Conservation (phyloP, 352 stramenopile genomes). For the Saprolegnia parasitica region DNA sequence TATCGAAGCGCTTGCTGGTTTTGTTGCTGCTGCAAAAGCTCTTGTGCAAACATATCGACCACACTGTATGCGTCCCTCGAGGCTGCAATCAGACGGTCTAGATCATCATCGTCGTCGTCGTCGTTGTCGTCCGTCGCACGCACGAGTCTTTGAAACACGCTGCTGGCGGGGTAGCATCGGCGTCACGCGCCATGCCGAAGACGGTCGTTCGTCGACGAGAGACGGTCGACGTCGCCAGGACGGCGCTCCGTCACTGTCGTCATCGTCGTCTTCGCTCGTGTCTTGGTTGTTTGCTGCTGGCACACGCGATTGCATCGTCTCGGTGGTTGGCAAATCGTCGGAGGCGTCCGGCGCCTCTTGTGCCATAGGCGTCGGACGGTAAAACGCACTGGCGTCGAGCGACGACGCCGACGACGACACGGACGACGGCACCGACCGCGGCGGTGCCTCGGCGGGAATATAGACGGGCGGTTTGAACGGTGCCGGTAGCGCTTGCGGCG, state of each 20-base stretch:
- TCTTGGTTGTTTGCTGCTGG: not conserved
- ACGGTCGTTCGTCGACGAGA: not conserved
- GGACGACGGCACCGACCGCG: no score
- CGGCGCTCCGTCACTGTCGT: not conserved
- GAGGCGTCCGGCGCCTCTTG: no score
- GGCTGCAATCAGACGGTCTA: constrained; percentile 6
- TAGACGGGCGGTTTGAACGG: not conserved
- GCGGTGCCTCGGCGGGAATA: no score
- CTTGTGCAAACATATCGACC: constrained; percentile 23
- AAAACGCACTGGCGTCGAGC: no score
- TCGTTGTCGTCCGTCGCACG: not conserved
- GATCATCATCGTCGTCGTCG: constrained; percentile 10
- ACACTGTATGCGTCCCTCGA: constrained; percentile 24
- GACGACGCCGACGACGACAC: no score
- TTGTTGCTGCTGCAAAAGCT: constrained; percentile 21
- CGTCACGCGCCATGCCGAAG: not conserved
- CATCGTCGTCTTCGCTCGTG: not conserved
- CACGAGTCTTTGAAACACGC: no score
- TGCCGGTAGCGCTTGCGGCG: not conserved
- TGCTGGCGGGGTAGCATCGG: no score
- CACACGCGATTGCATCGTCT: no score
- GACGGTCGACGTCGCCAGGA: not conserved
- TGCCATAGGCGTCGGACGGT: no score
- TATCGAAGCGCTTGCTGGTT: not conserved
- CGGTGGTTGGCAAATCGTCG: no score